Base-by-base conservation (phyloP, 83 land plant species). In the Larix sibirica region DNA sequence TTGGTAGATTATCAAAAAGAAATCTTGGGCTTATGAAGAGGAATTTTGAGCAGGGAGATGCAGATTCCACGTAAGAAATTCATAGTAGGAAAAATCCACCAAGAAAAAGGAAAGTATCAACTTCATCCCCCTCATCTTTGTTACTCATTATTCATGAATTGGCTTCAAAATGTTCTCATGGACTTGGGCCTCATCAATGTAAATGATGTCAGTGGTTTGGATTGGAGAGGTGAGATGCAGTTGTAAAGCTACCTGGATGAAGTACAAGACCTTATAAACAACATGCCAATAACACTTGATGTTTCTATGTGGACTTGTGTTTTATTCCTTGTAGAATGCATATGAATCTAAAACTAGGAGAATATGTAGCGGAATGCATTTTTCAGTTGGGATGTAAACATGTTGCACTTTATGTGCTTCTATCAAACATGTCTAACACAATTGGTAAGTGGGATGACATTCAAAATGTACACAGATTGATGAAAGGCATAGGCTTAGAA, bases 1-100 rank as follows among this genome's bases (percentile, higher is more conserved):
- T 89, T 92, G 14, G 86, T 91, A 13, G 82, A 84, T 10, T 87
- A 83, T 9, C 97, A 91, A 75, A 82, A 90, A 50, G 87, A 80
- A 40, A 89, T 92, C 62, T 36, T 94, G 68, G 96, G 96, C 40
- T 26, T 88, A 10, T 86, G 59, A 67, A 87, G n/a, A 81, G 80
- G 21, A 24, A 70, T 56, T 71, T 63, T 63, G 85, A 77, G 65
- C 68, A 28, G 44, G 70, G 12, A 16, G 50, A 60, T 18, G 23
- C 77, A 12, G 93, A 91, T 28, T 23, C 79, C 12, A 28, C 77
- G 21, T 85, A 83, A 73, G 86, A 87, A 36, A 8, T 38, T 62
- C 7, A 50, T 69, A 65, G 60, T 16, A 67, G 58, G 40, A 70
- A 79, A 62, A 66, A 33, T 24, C 90, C 91, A 20, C 87, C 84